phyloP scores from a whole-genome alignment of 2,329 filamentous ascomycete genomes.

The Proliferodiscus dingleyae region DNA sequence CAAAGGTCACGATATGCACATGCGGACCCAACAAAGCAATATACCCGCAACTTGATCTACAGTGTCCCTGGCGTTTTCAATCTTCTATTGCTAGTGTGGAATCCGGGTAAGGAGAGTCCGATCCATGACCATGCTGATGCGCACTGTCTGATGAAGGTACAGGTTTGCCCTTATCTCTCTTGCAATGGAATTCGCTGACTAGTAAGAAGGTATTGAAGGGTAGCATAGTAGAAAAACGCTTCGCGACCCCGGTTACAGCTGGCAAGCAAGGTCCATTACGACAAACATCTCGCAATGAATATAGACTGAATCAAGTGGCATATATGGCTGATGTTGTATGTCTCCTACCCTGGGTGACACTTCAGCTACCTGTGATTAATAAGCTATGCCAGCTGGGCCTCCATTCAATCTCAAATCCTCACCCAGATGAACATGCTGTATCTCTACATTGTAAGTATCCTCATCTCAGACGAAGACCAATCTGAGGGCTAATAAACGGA shows the following conservation, averaged over 20 bases:
- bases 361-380: neutral
- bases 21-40: slow-evolving; percentile 60
- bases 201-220: slow-evolving; percentile 57
- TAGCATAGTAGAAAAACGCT: slow-evolving; percentile 72
- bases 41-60: slow-evolving; percentile 86
- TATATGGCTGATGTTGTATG: slow-evolving; percentile 77
- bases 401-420: slow-evolving; percentile 75
- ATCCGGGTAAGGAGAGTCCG: slow-evolving; percentile 73
- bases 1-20: slow-evolving; percentile 57
- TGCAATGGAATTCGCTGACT: neutral
- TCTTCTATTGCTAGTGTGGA: slow-evolving; percentile 79
- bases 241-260: slow-evolving; percentile 45
- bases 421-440: slow-evolving; percentile 68
- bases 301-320: slow-evolving; percentile 68
- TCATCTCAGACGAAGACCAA: neutral
- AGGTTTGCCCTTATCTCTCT: neutral
- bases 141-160: slow-evolving; percentile 86
- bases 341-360: neutral
- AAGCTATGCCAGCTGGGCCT: slow-evolving; percentile 58
- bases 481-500: neutral
- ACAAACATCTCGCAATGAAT: slow-evolving; percentile 49
- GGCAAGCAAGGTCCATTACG: slow-evolving; percentile 11
- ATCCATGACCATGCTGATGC: slow-evolving; percentile 88
- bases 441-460: slow-evolving; percentile 60
- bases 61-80: slow-evolving; percentile 70